These are phyloP conservation scores for Globisporangium ultimum DNA, from an alignment of 352 stramenopile genomes.

Conservation along the genomic window DNA sequence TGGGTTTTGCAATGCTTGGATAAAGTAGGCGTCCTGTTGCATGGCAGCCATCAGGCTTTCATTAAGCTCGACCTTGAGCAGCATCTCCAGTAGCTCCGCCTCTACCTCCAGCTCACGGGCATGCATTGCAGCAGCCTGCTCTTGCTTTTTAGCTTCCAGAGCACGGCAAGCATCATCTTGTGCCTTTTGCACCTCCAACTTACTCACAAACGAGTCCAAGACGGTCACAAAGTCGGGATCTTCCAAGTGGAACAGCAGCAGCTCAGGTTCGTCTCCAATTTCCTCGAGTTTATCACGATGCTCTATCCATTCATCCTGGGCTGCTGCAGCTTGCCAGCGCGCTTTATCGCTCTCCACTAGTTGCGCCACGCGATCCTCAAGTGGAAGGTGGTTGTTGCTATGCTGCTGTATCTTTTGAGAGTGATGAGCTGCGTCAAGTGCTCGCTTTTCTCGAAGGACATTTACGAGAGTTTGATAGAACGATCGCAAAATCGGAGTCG, in stretches of 20 bases:
- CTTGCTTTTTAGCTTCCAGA: constrained; percentile 1
- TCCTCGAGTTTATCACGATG: constrained; percentile 44
- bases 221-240: constrained; percentile 32
- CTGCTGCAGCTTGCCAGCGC: constrained; percentile 15
- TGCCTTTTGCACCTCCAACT: constrained; percentile 19
- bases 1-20: constrained; percentile 43
- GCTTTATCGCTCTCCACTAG: constrained; percentile 14
- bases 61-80: constrained; percentile 47
- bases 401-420: background rate
- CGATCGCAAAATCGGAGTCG: constrained; percentile 31
- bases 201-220: constrained; percentile 36
- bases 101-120: constrained; percentile 12
- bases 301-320: constrained; percentile 24
- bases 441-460: constrained; percentile 25
- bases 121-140: constrained; percentile 1
- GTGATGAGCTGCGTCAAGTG: background rate
- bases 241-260: constrained; percentile 67
- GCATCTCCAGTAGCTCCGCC: constrained; percentile 33
- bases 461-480: constrained; percentile 57
- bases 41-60: constrained; percentile 52
- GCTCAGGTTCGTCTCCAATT: constrained; percentile 60
- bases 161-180: background rate
- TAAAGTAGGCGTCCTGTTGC: constrained; percentile 56
- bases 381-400: constrained; percentile 3
- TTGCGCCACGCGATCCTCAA: constrained; percentile 40